phyloP scores from a whole-genome alignment of 2,329 filamentous ascomycete genomes.

The Leptodontidium sp. region DNA sequence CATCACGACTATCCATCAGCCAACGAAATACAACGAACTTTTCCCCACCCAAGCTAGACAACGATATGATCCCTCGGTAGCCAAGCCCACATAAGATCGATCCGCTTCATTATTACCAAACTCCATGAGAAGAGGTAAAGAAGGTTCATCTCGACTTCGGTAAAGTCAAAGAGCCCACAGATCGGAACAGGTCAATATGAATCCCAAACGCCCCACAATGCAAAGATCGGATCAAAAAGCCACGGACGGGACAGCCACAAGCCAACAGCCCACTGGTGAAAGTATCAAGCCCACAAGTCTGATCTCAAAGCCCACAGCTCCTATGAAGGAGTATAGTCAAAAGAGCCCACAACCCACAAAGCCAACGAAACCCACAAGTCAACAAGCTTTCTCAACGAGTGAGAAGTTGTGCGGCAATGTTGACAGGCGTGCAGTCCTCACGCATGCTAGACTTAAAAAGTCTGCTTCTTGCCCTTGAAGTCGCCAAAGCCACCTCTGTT shows the following conservation, averaged over 20 bases:
- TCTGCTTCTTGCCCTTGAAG: constrained; percentile 64
- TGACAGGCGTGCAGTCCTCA: constrained; percentile 38
- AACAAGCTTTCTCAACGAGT: constrained; percentile 35
- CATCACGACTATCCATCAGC: constrained; percentile 20
- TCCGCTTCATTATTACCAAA: constrained; percentile 44
- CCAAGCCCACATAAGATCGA: constrained; percentile 46
- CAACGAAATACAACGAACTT: constrained; percentile 31
- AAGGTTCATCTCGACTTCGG: constrained; percentile 47
- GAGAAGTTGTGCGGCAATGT: constrained; percentile 43
- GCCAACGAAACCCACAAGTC: constrained; percentile 46
- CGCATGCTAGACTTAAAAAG: constrained; percentile 44
- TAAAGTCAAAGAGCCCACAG: constrained; percentile 47
- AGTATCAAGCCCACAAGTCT: constrained; percentile 45
- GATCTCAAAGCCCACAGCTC: constrained; percentile 50
- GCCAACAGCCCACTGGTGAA: constrained; percentile 45
- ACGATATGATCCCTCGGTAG: constrained; percentile 29
- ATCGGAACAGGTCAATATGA: constrained; percentile 31
- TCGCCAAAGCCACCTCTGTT: constrained; percentile 65
- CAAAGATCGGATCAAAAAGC: constrained; percentile 43
- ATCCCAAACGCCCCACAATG: constrained; percentile 42
- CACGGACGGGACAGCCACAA: constrained; percentile 44
- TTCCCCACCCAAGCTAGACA: constrained; percentile 26
- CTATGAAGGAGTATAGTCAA: constrained; percentile 46
- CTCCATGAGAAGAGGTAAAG: constrained; percentile 34
- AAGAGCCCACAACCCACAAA: constrained; percentile 50